Conservation (phyloP, 768 basidiomycete species). For the Pholiota microspora region DNA sequence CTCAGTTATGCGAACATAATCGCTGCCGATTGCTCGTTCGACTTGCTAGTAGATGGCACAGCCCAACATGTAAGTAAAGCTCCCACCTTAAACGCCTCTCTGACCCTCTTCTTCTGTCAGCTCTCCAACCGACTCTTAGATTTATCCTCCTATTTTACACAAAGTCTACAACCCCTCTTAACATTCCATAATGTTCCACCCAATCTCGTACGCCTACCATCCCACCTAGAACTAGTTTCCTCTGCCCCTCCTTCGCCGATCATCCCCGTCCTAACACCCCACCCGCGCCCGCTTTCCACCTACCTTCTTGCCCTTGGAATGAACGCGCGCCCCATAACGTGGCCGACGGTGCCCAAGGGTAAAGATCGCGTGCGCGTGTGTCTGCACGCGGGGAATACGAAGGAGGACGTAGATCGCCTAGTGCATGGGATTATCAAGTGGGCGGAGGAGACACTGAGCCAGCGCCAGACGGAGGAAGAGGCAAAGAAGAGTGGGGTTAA, state of each 20-base stretch:
- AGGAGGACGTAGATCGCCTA: constrained; percentile 59
- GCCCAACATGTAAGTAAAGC: constrained; percentile 56
- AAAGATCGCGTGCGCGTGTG: constrained; percentile 87
- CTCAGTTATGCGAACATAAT: constrained; percentile 75
- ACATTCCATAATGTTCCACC: constrained; percentile 27
- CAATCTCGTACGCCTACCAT: constrained; percentile 35
- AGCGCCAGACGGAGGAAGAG: constrained; percentile 3
- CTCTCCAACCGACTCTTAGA: constrained; percentile 38
- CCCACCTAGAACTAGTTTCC: constrained; percentile 34
- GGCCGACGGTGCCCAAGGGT: constrained; percentile 89
- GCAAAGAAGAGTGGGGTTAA: neutral
- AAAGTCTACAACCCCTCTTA: constrained; percentile 29
- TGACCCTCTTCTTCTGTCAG: constrained; percentile 16
- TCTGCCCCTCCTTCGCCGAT: constrained; percentile 60
- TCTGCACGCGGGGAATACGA: constrained; percentile 74
- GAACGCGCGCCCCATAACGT: constrained; percentile 74
- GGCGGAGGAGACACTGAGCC: constrained; percentile 38
- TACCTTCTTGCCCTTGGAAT: constrained; percentile 55
- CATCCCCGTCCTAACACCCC: constrained; percentile 76
- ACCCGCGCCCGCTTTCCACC: constrained; percentile 73
- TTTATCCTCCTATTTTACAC: constrained; percentile 41
- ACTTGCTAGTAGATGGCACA: constrained; percentile 68
- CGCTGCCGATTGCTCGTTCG: constrained; percentile 75
- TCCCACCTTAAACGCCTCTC: neutral
- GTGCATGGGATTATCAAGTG: constrained; percentile 47